Evolutionary conservation across 2,329 filamentous ascomycete genomes (phyloP).

Genomic region (Diaporthe australafricana): DNA sequence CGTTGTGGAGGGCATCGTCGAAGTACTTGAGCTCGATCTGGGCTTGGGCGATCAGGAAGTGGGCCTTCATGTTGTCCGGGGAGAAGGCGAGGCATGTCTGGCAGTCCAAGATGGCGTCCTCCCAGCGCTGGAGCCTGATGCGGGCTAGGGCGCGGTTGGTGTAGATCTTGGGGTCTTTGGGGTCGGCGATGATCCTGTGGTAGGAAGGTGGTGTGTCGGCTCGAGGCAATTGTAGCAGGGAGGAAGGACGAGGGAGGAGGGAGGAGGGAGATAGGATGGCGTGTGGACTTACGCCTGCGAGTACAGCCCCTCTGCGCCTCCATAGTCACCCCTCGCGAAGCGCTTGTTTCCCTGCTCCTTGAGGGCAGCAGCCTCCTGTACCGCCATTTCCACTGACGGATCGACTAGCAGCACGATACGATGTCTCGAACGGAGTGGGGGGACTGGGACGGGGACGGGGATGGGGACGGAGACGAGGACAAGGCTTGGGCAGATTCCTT

Average conservation of each 20-base stretch:
- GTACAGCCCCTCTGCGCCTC: conserved; percentile 75
- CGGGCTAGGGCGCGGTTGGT: conserved; percentile 91
- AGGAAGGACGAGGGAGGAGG: neutral
- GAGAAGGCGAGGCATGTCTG: conserved; percentile 77
- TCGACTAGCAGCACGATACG: neutral
- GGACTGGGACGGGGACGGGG: neutral
- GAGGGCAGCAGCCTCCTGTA: conserved; percentile 52
- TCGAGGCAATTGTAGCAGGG: neutral
- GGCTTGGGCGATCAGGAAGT: conserved; percentile 86
- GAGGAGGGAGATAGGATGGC: neutral
- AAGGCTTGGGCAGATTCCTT: neutral
- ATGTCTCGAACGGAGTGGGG: neutral
- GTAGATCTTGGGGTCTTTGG: conserved; percentile 82
- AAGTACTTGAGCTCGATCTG: conserved; percentile 79
- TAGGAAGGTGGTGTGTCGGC: neutral
- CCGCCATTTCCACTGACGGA: conserved; percentile 32
- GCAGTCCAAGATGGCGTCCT: conserved; percentile 82
- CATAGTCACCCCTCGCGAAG: conserved; percentile 75
- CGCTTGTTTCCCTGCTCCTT: conserved; percentile 72
- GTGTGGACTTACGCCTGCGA: conserved; percentile 71
- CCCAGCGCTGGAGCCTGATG: conserved; percentile 78
- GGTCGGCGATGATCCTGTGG: conserved; percentile 80
- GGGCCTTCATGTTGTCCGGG: conserved; percentile 79
- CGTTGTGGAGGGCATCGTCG: conserved; percentile 78
- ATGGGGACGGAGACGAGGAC: neutral